Conservation (phyloP, 345 rosid genomes). For the Stellera chamaejasme region DNA sequence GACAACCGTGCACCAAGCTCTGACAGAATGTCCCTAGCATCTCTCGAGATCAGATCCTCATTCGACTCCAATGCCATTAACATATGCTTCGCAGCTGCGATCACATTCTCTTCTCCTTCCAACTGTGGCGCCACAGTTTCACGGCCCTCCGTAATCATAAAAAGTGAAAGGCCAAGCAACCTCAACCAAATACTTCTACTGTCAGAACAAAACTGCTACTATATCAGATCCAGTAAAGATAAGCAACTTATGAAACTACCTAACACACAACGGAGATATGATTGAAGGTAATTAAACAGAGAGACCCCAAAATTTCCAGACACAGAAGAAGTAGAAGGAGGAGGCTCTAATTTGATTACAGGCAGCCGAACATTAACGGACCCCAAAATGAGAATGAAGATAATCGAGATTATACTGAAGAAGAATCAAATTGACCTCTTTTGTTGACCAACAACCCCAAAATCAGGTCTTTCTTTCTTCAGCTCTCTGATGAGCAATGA, state of each 20-base stretch:
- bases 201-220: not conserved
- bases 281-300: not conserved
- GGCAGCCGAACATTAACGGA: no score
- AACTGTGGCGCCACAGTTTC: slow-evolving; percentile 15
- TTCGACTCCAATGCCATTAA: slow-evolving; percentile 48
- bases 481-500: no score
- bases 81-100: slow-evolving; percentile 58
- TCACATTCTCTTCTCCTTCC: slow-evolving; percentile 53
- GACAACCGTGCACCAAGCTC: slow-evolving; percentile 56
- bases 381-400: no score
- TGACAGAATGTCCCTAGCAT: slow-evolving; percentile 47
- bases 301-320: not conserved
- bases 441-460: no score
- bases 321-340: no score
- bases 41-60: slow-evolving; percentile 36
- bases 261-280: not conserved
- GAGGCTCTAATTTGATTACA: no score
- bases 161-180: slow-evolving; percentile 6
- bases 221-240: not conserved
- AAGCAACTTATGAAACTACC: not conserved
- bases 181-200: not conserved
- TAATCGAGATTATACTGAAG: not conserved
- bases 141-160: slow-evolving; percentile 41
- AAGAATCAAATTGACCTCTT: not conserved
- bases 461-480: no score